Evolutionary conservation across 257 asterid species (phyloP), one percentile per base, ranked within the genome.

Genomic region (Rehmannia glutinosa): DNA sequence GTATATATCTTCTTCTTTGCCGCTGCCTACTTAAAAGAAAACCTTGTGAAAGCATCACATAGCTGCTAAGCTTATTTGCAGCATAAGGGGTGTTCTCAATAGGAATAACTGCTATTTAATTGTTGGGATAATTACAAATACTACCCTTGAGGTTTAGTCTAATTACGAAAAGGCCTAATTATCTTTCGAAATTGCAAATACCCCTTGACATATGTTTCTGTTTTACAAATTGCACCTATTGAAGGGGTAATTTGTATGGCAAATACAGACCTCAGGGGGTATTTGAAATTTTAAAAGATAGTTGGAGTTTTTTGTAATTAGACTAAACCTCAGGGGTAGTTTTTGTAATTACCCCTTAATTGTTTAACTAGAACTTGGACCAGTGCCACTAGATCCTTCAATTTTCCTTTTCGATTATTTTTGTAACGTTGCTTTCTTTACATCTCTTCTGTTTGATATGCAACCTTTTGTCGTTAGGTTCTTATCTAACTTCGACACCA

Each of bases 401-500:
- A n/a, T n/a, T n/a, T n/a, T n/a, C n/a, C n/a, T n/a, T n/a, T n/a
- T n/a, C n/a, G 12, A 7, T 66, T 39, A 17, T 36, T 32, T 56
- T 1, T 16, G 16, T 15, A 8, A 28, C 19, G 32, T 62, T 46
- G 25, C 49, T 60, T 41, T 9, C 47, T n/a, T 28, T 5, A 55
- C 42, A 30, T 30, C 6, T 28, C 62, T 3, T 27, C 38, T n/a
- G 24, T 33, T 28, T 27, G 12, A 28, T n/a, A 54, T 54, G 62
- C 12, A 27, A 13, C 1, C 5, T 62, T 57, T 13, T 12, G 38
- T 43, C 49, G 6, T 41, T 15, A 53, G 10, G 8, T 66, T 24
- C 69, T 28, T 53, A 62, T 41, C 24, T 47, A 42, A 75, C 16
- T 50, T 65, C 16, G 41, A 55, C 16, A 19, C 39, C 66, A 61